These are phyloP conservation scores for Helotiales sp. DNA, from an alignment of 2,329 filamentous ascomycete genomes.

Conservation along the genomic window DNA sequence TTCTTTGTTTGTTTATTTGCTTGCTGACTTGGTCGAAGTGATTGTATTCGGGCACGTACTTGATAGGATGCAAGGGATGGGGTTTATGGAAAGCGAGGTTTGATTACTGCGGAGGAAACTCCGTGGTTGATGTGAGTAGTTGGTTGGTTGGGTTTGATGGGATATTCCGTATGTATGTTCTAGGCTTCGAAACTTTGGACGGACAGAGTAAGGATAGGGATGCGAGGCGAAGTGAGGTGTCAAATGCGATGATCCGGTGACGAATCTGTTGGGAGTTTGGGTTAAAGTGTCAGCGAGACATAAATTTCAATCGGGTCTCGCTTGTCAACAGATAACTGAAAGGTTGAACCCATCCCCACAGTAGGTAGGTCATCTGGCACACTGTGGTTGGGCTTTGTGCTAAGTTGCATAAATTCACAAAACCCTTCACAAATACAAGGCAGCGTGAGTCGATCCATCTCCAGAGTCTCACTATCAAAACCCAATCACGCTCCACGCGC, in stretches of 20 bases:
- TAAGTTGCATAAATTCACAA: not conserved
- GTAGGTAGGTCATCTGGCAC: too few relatives aligned
- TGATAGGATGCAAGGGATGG: not conserved
- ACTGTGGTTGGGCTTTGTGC: too few relatives aligned
- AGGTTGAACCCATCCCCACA: too few relatives aligned
- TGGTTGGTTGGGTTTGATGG: not conserved
- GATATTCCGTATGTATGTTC: too few relatives aligned
- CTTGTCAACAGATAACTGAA: too few relatives aligned
- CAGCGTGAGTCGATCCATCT: not conserved
- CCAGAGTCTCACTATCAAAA: slow-evolving; percentile 2
- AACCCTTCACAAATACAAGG: not conserved
- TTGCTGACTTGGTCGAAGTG: not conserved
- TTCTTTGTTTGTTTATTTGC: not conserved
- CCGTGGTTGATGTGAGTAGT: not conserved
- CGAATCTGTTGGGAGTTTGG: not conserved
- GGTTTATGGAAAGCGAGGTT: slow-evolving; percentile 5
- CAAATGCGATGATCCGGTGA: slow-evolving; percentile 17
- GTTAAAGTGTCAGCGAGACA: too few relatives aligned
- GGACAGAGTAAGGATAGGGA: too few relatives aligned
- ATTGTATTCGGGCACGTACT: not conserved
- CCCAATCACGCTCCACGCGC: not conserved
- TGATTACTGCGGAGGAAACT: not conserved
- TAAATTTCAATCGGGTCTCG: too few relatives aligned
- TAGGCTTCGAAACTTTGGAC: too few relatives aligned
- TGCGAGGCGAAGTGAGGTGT: slow-evolving; percentile 17